These are phyloP conservation scores for Graphilbum sp. DNA, from an alignment of 2,329 filamentous ascomycete species.

Conservation along the genomic window DNA sequence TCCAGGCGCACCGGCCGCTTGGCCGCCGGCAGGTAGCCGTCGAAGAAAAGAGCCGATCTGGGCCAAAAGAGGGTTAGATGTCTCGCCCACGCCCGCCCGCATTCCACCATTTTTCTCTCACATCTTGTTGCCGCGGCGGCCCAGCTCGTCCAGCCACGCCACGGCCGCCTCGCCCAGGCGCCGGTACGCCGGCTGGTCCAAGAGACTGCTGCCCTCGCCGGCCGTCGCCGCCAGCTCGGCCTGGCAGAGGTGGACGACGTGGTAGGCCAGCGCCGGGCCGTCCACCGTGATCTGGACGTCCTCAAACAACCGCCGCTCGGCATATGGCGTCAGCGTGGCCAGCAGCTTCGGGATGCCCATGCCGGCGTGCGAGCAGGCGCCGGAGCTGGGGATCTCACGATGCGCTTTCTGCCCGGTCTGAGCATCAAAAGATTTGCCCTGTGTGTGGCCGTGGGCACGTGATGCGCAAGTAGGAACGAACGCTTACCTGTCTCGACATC, in stretches of 20 bases:
- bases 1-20: slow-evolving; percentile 48
- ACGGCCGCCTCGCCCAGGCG: slow-evolving; percentile 9
- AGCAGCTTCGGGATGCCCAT: slow-evolving; percentile 14
- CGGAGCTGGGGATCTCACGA: too few species aligned
- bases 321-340: slow-evolving; percentile 10
- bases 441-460: too few species aligned
- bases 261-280: slow-evolving; percentile 15
- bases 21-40: slow-evolving; percentile 56
- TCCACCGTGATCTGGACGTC: slow-evolving; percentile 11
- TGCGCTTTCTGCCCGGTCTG: too few species aligned
- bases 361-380: background rate
- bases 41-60: slow-evolving; percentile 65
- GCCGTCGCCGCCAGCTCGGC: background rate
- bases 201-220: slow-evolving; percentile 9
- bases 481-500: too few species aligned
- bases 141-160: slow-evolving; percentile 10
- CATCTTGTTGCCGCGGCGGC: slow-evolving; percentile 7
- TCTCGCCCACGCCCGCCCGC: background rate
- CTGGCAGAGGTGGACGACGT: slow-evolving; percentile 9
- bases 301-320: slow-evolving; percentile 8
- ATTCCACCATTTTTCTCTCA: background rate
- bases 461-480: too few species aligned
- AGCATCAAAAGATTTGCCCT: too few species aligned
- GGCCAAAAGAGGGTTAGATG: slow-evolving; percentile 7
- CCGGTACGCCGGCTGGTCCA: slow-evolving; percentile 10